Evolutionary conservation across 2,329 filamentous ascomycete genomes (phyloP), one percentile per base, ranked within the genome.

Genomic region (Aspergillus vadensis): DNA sequence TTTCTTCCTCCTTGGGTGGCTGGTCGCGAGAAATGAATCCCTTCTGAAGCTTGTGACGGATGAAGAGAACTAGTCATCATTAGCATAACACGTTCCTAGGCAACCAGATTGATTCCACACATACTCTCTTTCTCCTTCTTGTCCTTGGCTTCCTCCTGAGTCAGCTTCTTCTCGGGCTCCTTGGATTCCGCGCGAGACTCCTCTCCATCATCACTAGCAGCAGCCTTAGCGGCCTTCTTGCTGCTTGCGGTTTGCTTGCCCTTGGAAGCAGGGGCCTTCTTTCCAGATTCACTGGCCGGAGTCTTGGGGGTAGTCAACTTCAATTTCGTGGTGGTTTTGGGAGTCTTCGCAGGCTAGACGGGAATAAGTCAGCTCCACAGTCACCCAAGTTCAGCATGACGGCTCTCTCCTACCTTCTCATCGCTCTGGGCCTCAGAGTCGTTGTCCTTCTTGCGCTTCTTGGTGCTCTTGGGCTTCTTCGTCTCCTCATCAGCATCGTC

Each of bases 31-130:
- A 91, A 47, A 99, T 83, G 69, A 99, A 92, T 0, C 93, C 93
- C 75, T 96, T 96, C 74, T 99, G 95, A 36, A 99, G 87, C 75
- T 93, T 92, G 79, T 99, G 94, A 65, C 95, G 90, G 41, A 97
- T 85, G 76, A 96, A 98, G 32, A 97, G 81, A n/a, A 99, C 92
- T 86, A 30, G 15, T 17, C 19, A 49, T 21, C 30, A 55, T 74
- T 64, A 73, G 66, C 43, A 48, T 49, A 21, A 39, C 50, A 3
- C 10, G 14, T 21, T 9, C 17, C 9, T 12, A 19, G 12, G 25
- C 50, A 12, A 23, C 38, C 50, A 48, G 15, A 2, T 27, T 23
- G 27, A 48, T 9, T 1, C 12, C 32, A 17, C 6, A 62, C 76
- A 68, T 75, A 83, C 81, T 75, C 63, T 83, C 81, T 77, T 86